Percentiles rank a stretch among this genome's conserved stretches.
Evolutionary conservation across 2,329 filamentous ascomycete species (phyloP).

Genomic region (Colletotrichum musae): DNA sequence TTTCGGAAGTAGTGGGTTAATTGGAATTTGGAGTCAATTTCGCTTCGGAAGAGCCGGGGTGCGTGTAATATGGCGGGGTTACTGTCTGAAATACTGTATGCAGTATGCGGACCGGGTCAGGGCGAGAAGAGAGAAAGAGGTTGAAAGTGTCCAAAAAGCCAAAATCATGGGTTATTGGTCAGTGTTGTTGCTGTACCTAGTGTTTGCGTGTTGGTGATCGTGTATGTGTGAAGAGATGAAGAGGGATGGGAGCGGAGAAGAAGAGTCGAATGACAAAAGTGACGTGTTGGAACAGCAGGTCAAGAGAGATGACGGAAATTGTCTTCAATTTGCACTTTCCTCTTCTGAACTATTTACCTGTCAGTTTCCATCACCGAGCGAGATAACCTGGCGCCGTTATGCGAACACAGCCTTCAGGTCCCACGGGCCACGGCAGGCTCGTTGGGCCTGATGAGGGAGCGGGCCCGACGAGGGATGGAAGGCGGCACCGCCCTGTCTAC

Average conservation of each 20-base stretch:
- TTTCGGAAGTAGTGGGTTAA: slow-evolving; percentile 19
- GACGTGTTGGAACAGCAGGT: slow-evolving; percentile 4
- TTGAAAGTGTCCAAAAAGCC: slow-evolving; percentile 10
- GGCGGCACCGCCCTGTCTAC: slow-evolving; percentile 13
- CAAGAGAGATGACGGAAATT: slow-evolving; percentile 27
- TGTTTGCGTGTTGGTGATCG: no score
- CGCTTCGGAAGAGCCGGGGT: slow-evolving; percentile 35
- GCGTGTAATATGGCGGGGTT: slow-evolving; percentile 28
- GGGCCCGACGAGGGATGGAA: background rate
- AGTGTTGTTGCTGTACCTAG: background rate
- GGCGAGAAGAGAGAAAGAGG: slow-evolving; percentile 6
- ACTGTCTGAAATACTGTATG: slow-evolving; percentile 28
- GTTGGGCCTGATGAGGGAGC: background rate
- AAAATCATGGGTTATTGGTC: background rate
- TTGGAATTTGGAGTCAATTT: slow-evolving; percentile 33
- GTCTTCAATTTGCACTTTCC: slow-evolving; percentile 36
- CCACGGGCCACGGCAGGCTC: slow-evolving; percentile 29
- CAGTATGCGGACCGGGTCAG: slow-evolving; percentile 18
- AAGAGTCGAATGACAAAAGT: slow-evolving; percentile 1
- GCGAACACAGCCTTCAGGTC: slow-evolving; percentile 1
- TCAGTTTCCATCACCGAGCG: slow-evolving; percentile 24
- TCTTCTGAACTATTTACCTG: slow-evolving; percentile 14
- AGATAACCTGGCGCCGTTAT: slow-evolving; percentile 11
- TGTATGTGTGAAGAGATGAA: background rate
- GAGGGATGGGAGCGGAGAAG: background rate